A percentile compares a stretch with the other conserved stretches of the same genome.
These are phyloP conservation scores for Priceomyces fermenticarens DNA, from an alignment of 805 yeast species.

Conservation along the genomic window DNA sequence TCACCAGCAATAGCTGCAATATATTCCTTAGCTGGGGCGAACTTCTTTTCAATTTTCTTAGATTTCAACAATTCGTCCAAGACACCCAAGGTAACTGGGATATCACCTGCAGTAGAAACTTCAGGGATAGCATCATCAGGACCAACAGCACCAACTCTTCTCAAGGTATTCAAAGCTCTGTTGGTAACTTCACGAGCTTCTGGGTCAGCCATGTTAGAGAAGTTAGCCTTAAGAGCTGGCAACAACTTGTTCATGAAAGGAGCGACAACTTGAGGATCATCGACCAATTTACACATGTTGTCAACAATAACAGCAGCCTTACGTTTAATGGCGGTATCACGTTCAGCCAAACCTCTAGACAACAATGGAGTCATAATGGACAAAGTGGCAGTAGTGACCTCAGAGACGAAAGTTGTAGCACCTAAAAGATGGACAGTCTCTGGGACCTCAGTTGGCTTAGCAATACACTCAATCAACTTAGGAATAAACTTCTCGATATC, in stretches of 20 bases:
- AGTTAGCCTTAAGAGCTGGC: conserved; percentile 95
- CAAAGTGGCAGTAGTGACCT: conserved; percentile 98
- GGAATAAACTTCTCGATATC: conserved; percentile 99
- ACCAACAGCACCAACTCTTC: conserved; percentile 97
- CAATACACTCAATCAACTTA: conserved; percentile 93
- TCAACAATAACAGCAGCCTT: conserved; percentile 99
- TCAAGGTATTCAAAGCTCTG: conserved; percentile 95
- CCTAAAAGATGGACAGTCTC: conserved; percentile 98
- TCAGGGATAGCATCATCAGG: conserved; percentile 91
- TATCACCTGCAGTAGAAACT: conserved; percentile 98
- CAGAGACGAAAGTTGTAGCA: conserved; percentile 99
- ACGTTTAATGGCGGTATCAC: conserved; percentile 99
- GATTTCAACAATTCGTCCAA: conserved; percentile 69
- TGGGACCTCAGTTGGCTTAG: conserved; percentile 95
- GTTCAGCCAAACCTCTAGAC: conserved; percentile 99
- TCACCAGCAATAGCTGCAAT: conserved; percentile 98
- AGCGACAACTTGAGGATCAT: conserved; percentile 99
- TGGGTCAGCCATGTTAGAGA: conserved; percentile 97
- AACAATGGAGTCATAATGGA: conserved; percentile 99
- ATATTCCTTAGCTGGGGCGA: conserved; percentile 72
- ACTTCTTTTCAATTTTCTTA: conserved; percentile 70
- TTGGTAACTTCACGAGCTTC: conserved; percentile 98
- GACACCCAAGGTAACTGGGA: conserved; percentile 78
- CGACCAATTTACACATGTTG: conserved; percentile 99
- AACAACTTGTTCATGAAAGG: conserved; percentile 94